A percentile compares a stretch with the other conserved stretches of the same genome.
These are phyloP conservation scores for Trichosporon inkin DNA, from an alignment of 1,284 basidiomycete genomes.

Conservation along the genomic window DNA sequence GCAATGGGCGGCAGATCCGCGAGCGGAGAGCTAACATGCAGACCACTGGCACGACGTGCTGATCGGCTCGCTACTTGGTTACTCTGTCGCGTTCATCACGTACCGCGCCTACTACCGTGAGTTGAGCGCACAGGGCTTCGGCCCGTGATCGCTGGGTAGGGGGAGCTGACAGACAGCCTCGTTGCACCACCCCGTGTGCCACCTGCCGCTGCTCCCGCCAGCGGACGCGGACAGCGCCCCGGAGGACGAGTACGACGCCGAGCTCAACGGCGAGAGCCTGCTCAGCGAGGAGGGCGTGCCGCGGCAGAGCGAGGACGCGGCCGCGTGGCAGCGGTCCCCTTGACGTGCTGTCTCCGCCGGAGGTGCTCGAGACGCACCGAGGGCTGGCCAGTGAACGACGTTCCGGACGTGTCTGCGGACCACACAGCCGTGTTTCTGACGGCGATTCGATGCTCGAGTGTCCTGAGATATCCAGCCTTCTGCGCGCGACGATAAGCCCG, in stretches of 20 bases:
- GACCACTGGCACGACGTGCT: conserved; percentile 87
- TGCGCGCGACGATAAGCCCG: too few species aligned
- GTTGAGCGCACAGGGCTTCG: too few species aligned
- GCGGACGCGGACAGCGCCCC: conserved; percentile 28
- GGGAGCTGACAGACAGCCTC: conserved; percentile 53
- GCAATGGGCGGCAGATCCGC: too few species aligned
- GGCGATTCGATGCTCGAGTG: too few species aligned
- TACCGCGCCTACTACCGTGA: conserved; percentile 60
- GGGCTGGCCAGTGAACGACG: too few species aligned
- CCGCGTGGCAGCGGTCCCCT: conserved; percentile 18
- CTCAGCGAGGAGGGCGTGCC: conserved; percentile 32
- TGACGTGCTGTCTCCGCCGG: background rate
- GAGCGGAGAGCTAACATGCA: too few species aligned
- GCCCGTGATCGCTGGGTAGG: too few species aligned
- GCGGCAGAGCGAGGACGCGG: conserved; percentile 41
- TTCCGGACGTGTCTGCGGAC: too few species aligned
- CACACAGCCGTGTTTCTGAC: too few species aligned
- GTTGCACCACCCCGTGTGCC: conserved; percentile 53
- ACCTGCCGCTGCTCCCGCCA: conserved; percentile 67
- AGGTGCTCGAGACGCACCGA: too few species aligned
- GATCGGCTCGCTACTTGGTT: conserved; percentile 71
- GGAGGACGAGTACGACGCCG: conserved; percentile 26
- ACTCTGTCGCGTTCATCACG: conserved; percentile 67
- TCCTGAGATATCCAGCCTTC: too few species aligned
- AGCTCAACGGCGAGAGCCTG: conserved; percentile 28